A percentile compares a stretch with the other conserved stretches of the same genome.
Conservation (phyloP, 805 yeast genomes). For the Tetrapisispora pingtungensis region DNA sequence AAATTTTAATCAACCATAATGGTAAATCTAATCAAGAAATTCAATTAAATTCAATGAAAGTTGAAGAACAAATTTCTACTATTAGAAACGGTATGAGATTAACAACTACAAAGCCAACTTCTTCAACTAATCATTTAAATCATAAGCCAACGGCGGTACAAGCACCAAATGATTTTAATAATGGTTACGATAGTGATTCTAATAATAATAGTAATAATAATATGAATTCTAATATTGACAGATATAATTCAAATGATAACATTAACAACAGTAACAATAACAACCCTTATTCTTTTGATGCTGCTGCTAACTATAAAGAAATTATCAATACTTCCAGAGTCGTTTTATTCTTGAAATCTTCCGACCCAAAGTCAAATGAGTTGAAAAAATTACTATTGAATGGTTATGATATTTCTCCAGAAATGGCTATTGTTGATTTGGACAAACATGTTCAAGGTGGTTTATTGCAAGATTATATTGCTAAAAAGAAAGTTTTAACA, state of each 20-base stretch:
- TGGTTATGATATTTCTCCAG: constrained; percentile 62
- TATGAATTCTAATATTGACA: neutral
- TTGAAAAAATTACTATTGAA: constrained; percentile 54
- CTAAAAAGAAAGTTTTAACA: constrained; percentile 5
- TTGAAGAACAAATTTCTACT: constrained; percentile 12
- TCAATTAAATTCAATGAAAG: constrained; percentile 8
- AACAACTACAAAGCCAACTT: neutral
- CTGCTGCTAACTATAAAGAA: constrained; percentile 30
- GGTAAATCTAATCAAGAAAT: constrained; percentile 2
- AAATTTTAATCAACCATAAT: neutral
- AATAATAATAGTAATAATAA: constrained; percentile 24
- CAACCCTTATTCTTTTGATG: neutral
- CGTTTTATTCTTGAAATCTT: constrained; percentile 39
- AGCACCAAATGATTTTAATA: neutral
- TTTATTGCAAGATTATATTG: constrained; percentile 57
- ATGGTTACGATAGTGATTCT: constrained; percentile 25
- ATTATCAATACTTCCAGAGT: constrained; percentile 59
- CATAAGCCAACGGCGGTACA: neutral
- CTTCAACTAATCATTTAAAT: neutral
- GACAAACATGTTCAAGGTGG: constrained; percentile 68
- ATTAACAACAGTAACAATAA: neutral
- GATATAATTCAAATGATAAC: neutral
- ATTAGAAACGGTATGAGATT: constrained; percentile 9
- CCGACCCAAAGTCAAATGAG: constrained; percentile 59
- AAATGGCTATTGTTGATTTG: constrained; percentile 64